phyloP scores from a whole-genome alignment of 495 filamentous ascomycete species.

The Gamarada debralockiae region DNA sequence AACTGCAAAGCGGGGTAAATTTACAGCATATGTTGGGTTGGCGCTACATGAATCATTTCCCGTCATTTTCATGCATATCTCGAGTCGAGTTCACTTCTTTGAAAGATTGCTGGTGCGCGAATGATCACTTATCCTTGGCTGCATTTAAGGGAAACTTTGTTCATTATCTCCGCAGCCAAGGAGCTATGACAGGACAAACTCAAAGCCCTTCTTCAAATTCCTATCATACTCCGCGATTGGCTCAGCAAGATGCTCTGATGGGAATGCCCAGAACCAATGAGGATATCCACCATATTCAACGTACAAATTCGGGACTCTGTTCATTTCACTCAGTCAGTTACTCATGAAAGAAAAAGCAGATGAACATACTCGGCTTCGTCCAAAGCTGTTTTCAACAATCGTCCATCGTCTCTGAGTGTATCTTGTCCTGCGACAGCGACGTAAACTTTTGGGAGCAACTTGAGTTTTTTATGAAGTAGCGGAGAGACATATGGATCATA shows the following conservation, averaged over 20 bases:
- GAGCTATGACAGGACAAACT: constrained; percentile 8
- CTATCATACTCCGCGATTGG: not conserved
- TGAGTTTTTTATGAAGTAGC: constrained; percentile 3
- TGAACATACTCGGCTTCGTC: constrained; percentile 1
- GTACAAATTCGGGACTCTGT: not conserved
- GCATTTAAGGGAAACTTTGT: no score
- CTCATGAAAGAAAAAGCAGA: not conserved
- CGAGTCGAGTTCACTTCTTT: no score
- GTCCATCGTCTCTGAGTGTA: constrained; percentile 13
- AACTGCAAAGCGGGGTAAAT: no score
- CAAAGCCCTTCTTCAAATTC: constrained; percentile 8
- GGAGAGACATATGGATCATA: constrained; percentile 10
- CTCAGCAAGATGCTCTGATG: constrained; percentile 7
- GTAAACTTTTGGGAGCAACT: constrained; percentile 7
- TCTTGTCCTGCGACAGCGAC: constrained; percentile 4
- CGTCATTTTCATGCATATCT: no score
- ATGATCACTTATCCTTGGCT: no score
- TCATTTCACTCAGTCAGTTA: not conserved
- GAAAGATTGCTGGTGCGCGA: no score
- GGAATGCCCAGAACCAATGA: constrained; percentile 12
- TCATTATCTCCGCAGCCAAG: no score
- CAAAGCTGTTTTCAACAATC: constrained; percentile 6
- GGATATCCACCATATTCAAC: constrained; percentile 12
- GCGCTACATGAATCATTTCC: no score
- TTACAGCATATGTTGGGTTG: no score